A percentile compares a stretch with the other conserved stretches of the same genome.
These are phyloP conservation scores for Penicillium manginii DNA, from an alignment of 495 filamentous ascomycete species.

Conservation along the genomic window DNA sequence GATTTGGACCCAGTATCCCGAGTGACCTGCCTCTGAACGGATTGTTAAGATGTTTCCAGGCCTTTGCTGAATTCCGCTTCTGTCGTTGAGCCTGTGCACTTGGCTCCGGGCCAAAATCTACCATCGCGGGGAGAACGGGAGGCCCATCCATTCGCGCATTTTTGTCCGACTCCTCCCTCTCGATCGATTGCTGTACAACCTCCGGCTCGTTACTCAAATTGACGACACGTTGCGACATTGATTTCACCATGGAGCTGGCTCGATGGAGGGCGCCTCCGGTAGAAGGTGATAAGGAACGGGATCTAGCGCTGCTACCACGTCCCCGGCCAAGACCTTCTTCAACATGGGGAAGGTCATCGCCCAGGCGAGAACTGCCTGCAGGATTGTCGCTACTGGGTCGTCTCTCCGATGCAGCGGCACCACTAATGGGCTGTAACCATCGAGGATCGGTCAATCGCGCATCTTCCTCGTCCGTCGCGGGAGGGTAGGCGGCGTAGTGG, in stretches of 20 bases:
- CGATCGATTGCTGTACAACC: conserved; percentile 73
- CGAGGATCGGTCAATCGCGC: conserved; percentile 64
- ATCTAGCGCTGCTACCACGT: conserved; percentile 57
- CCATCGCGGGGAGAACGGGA: conserved; percentile 60
- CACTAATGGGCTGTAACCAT: conserved; percentile 69
- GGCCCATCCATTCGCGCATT: conserved; percentile 56
- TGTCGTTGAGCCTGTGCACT: conserved; percentile 38
- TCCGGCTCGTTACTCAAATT: conserved; percentile 91
- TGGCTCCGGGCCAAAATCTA: conserved; percentile 58
- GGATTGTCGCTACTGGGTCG: conserved; percentile 66
- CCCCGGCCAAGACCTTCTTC: conserved; percentile 55
- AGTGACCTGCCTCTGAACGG: conserved; percentile 88
- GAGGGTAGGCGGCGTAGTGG: conserved; percentile 47
- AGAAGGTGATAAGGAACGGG: conserved; percentile 69
- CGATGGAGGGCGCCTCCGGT: conserved; percentile 69
- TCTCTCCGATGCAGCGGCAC: conserved; percentile 51
- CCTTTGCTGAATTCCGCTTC: conserved; percentile 47
- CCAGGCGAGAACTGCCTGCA: conserved; percentile 51
- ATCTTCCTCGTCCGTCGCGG: conserved; percentile 54
- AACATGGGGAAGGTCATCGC: conserved; percentile 62
- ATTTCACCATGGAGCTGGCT: conserved; percentile 90
- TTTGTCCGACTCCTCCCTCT: conserved; percentile 64
- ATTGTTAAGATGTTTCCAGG: conserved; percentile 64
- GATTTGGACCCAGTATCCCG: conserved; percentile 80
- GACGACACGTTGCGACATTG: conserved; percentile 97